These are phyloP conservation scores for Tetragonia tetragonoides DNA, from an alignment of 148 eudicot species.

Conservation along the genomic window DNA sequence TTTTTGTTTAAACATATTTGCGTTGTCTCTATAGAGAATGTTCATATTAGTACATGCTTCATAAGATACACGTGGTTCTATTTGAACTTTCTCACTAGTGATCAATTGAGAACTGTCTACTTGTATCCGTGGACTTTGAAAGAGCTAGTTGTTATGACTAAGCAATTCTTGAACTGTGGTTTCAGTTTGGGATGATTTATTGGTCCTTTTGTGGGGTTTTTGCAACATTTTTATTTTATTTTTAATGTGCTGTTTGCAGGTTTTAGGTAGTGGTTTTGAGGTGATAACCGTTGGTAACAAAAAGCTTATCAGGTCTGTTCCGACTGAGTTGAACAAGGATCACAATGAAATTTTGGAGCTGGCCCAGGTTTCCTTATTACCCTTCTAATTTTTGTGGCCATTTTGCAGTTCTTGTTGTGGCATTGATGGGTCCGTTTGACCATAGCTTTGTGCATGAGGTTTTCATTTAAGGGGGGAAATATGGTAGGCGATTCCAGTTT, in stretches of 20 bases:
- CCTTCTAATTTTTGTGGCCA: neutral
- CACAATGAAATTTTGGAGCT: constrained; percentile 97
- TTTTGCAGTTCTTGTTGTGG: constrained; percentile 12
- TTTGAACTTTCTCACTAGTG: neutral
- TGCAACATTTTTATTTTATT: constrained; percentile 14
- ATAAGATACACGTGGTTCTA: neutral
- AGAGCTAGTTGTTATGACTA: neutral
- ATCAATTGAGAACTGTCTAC: neutral
- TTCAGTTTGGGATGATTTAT: neutral
- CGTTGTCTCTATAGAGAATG: neutral
- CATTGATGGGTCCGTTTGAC: neutral
- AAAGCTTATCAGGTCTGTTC: constrained; percentile 93
- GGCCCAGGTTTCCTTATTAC: constrained; percentile 59
- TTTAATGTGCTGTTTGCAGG: constrained; percentile 34
- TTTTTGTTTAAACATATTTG: too few relatives aligned
- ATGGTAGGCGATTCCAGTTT: too few relatives aligned
- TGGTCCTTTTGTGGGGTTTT: neutral
- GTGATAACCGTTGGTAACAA: constrained; percentile 90
- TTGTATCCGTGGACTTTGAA: too few relatives aligned
- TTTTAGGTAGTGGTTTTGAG: constrained; percentile 96
- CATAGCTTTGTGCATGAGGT: neutral
- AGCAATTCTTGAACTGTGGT: neutral
- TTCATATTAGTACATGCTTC: neutral
- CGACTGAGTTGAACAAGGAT: constrained; percentile 93
- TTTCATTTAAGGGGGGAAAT: too few relatives aligned